Base-by-base conservation (phyloP, 2,329 filamentous ascomycete genomes). In the Pseudohalonectria lignicola region DNA sequence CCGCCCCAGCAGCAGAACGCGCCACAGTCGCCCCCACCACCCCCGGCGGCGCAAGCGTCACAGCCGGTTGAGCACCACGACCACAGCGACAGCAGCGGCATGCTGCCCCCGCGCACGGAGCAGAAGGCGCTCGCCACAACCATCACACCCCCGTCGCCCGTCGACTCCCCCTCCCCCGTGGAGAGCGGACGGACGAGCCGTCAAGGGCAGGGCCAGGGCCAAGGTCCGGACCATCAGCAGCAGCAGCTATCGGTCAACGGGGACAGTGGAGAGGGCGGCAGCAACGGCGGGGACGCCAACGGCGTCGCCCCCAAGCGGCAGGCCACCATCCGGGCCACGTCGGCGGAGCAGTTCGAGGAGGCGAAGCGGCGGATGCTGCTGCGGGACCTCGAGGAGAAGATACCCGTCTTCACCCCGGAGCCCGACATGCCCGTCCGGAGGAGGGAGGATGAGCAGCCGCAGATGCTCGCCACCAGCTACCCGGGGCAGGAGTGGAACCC, bases 401-500 rank as follows among this genome's bases (percentile, higher is more conserved):
- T 75, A 18, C 56, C 63, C 9, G 54, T 56, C 48, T 52, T 60
- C 39, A 48, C 52, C 12, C 53, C 57, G 40, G 46, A 50, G 8
- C 47, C 51, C 37, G 45, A 45, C 32, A 36, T 43, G 10, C 37
- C 44, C 21, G 39, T 34, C 11, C 56, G 59, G 37, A 51, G 48
- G 34, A 56, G 61, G 30, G 59, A 64, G 23, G 61, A 66, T n/a
- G 62, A 66, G 12, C 53, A 61, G 50, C 68, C 71, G 11, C 61
- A 67, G 41, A 83, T 84, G 79, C 70, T 64, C 34, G 78, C 77
- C 6, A 79, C 76, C 11, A 77, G 71, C 51, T 84, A 82, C 54
- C 79, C 79, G 0, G 79, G 79, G 0, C 76, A 82, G 58, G 79
- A 83, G 53, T 84, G 79, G 78, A 73, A 73, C 47, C 76, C 76